Evolutionary conservation across 2,329 filamentous ascomycete genomes (phyloP).

Genomic region (Aspergillus ochraceus): DNA sequence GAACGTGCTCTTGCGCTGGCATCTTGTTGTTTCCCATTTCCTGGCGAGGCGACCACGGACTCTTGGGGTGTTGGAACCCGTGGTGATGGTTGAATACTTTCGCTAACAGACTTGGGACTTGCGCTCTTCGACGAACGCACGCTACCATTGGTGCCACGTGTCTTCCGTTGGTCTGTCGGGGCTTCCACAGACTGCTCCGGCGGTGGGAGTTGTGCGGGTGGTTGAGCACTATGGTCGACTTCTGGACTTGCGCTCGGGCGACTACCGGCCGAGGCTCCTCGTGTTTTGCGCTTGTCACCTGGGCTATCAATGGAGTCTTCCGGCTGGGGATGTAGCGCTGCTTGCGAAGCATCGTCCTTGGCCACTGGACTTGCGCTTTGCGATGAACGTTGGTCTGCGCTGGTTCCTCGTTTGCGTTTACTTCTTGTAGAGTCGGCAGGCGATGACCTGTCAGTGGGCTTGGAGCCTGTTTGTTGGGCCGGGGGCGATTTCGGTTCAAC

Average conservation of each 20-base stretch:
- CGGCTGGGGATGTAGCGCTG: no score
- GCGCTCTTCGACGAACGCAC: no score
- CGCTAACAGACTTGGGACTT: not conserved
- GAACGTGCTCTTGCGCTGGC: not conserved
- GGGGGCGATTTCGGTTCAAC: not conserved
- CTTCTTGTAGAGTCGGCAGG: constrained; percentile 4
- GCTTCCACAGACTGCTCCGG: no score
- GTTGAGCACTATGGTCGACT: no score
- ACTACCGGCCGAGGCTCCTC: no score
- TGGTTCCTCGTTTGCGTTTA: constrained; percentile 10
- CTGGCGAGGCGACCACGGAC: not conserved
- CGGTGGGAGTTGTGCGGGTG: no score
- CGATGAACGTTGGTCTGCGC: not conserved
- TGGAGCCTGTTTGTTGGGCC: constrained; percentile 1
- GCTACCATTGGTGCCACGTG: no score
- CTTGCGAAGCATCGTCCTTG: no score
- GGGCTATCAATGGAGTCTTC: no score
- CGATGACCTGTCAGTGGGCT: constrained; percentile 9
- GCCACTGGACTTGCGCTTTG: not conserved
- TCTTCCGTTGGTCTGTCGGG: no score
- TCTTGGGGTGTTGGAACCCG: not conserved
- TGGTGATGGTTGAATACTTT: not conserved
- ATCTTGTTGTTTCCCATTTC: not conserved
- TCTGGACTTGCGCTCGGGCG: no score
- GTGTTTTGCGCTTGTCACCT: no score